Conservation (phyloP, 352 stramenopile species). For the Thraustochytrium striatum region DNA sequence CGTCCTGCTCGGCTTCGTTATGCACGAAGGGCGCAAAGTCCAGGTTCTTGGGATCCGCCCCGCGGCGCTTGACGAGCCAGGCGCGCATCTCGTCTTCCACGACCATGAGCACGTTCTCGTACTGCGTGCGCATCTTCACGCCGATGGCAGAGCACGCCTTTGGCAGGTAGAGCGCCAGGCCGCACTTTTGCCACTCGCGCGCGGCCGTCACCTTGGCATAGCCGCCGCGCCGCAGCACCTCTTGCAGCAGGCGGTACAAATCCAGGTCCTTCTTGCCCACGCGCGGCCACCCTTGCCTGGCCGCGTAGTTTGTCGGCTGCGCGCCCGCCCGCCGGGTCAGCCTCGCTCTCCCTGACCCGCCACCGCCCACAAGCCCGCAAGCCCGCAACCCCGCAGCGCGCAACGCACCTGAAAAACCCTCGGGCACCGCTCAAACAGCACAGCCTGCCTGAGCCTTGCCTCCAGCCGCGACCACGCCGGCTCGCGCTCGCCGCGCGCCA, state of each 20-base stretch:
- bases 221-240: slow-evolving; percentile 29
- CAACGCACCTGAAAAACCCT: no score
- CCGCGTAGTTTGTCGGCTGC: no score
- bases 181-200: slow-evolving; percentile 18
- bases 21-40: slow-evolving; percentile 24
- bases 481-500: no score
- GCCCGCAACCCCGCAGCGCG: no score
- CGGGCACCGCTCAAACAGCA: no score
- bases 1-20: not conserved
- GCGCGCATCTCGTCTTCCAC: slow-evolving; percentile 3
- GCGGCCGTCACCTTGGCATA: not conserved
- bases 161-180: slow-evolving; percentile 18
- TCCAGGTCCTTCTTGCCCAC: slow-evolving; percentile 17
- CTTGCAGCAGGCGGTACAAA: slow-evolving; percentile 18
- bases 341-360: no score
- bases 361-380: no score
- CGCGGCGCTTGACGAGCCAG: not conserved
- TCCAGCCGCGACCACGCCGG: no score
- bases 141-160: slow-evolving; percentile 1
- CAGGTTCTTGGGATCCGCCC: not conserved
- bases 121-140: slow-evolving; percentile 2
- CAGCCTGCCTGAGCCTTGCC: no score
- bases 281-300: not conserved
- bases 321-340: no score
- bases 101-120: slow-evolving; percentile 1